Evolutionary conservation across 2,329 filamentous ascomycete genomes (phyloP), one percentile per base, ranked within the genome.

Genomic region (Fusarium graminum): DNA sequence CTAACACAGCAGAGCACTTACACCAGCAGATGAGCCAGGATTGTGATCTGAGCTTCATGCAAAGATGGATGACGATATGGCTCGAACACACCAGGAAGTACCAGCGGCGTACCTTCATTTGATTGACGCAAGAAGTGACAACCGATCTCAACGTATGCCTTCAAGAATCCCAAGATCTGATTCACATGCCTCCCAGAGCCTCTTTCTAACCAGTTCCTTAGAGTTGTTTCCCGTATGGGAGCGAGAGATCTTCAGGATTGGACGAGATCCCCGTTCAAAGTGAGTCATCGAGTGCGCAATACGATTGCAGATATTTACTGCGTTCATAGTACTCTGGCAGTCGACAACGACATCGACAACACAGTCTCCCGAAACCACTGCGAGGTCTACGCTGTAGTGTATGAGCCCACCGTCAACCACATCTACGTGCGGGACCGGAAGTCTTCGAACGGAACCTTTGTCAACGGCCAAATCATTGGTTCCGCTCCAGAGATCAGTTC

Each of bases 391-490:
- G 82, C 82, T 2, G 75, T 88, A 39, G 71, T 81, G 11, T 86
- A 86, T 60, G 84, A 86, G 42, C 72, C 74, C 19, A 74, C 72
- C 10, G 54, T 74, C 65, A 76, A 77, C 42, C 74, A 86, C 52
- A 74, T 88, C 39, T 88, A 86, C 63, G 84, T 86, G 28, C 82
- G 85, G 14, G 86, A 88, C 65, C 80, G 83, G 25, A 81, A 82
- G 51, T 87, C 86, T 6, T 76, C 76, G 16, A 84, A 83, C 52
- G 86, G 86, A 4, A 88, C 85, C 0, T 82, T 78, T 50, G 80
- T 88, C 36, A 86, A 87, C 56, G 78, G 74, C 1, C 46, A 70
- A 1, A 74, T 79, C 16, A 80, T 86, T 52, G 84, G 82, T 1
- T 69, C 70, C n/a, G 74, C 73, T 1, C 71, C 74, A 1, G 38